phyloP scores from a whole-genome alignment of 1,284 basidiomycete species.

The Mixia osmundae region DNA sequence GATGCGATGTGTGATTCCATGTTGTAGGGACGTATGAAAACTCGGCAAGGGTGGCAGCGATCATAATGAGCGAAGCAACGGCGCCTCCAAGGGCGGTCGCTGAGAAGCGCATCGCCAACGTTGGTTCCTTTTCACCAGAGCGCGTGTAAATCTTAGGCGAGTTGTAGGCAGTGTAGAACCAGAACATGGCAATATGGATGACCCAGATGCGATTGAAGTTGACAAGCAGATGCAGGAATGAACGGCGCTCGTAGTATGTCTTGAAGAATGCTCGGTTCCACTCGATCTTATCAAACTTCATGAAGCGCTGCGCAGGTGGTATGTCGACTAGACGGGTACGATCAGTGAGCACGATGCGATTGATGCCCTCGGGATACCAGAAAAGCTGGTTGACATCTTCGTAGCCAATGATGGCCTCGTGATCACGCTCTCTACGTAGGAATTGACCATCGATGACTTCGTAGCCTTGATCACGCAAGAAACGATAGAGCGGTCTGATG shows the following conservation, averaged over 20 bases:
- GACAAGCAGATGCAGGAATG: conserved; percentile 76
- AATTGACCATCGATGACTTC: conserved; percentile 92
- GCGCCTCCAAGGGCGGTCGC: conserved; percentile 72
- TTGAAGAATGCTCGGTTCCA: conserved; percentile 92
- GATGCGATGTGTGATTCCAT: conserved; percentile 90
- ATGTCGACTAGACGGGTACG: conserved; percentile 72
- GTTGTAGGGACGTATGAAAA: conserved; percentile 89
- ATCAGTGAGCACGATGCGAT: conserved; percentile 65
- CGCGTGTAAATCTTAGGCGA: conserved; percentile 54
- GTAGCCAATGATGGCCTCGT: conserved; percentile 88
- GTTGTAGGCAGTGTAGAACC: conserved; percentile 79
- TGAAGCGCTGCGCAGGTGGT: conserved; percentile 66
- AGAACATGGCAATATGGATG: conserved; percentile 72
- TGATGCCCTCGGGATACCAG: conserved; percentile 98
- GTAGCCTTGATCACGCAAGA: conserved; percentile 93
- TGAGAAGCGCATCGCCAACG: conserved; percentile 57
- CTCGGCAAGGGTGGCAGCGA: conserved; percentile 68
- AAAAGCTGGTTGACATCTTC: conserved; percentile 98
- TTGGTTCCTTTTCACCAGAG: conserved; percentile 20
- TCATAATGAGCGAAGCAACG: conserved; percentile 77
- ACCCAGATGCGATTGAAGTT: conserved; percentile 98
- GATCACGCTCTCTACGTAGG: conserved; percentile 74
- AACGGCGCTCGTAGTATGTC: conserved; percentile 87
- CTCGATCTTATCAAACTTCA: conserved; percentile 82
- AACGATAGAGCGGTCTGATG: conserved; percentile 87